Evolutionary conservation across 148 eudicot species (phyloP).

Genomic region (Amaranthus hypochondriacus): DNA sequence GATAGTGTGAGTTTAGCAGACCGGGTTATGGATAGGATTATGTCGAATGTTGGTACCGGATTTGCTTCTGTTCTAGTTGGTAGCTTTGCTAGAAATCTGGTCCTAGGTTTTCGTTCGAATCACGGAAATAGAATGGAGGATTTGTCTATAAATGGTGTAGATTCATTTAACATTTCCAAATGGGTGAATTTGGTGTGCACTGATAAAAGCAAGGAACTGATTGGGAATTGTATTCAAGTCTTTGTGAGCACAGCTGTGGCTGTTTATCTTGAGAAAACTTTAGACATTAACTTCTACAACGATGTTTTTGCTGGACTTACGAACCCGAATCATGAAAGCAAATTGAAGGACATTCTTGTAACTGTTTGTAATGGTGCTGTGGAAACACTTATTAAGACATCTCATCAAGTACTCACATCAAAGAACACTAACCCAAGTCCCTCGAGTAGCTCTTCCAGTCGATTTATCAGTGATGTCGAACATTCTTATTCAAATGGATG

Average conservation of each 20-base stretch:
- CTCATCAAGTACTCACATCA: conserved; percentile 64
- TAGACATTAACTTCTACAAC: conserved; percentile 58
- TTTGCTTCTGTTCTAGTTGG: conserved; percentile 79
- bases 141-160: conserved; percentile 16
- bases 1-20: conserved; percentile 37
- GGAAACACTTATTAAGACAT: conserved; percentile 75
- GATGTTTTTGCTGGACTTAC: conserved; percentile 71
- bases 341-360: conserved; percentile 53
- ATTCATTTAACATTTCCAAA: conserved; percentile 24
- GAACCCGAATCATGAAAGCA: conserved; percentile 64
- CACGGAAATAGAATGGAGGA: conserved; percentile 20
- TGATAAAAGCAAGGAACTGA: conserved; percentile 41
- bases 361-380: conserved; percentile 72
- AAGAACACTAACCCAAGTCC: conserved; percentile 23
- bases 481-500: conserved; percentile 9
- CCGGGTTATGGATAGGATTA: conserved; percentile 50
- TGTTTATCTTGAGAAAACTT: conserved; percentile 69
- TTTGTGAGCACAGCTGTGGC: conserved; percentile 83
- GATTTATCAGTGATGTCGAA: conserved; percentile 17
- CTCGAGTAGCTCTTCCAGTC: conserved; percentile 16
- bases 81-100: conserved; percentile 82
- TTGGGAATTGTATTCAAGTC: conserved; percentile 58
- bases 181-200: conserved; percentile 46
- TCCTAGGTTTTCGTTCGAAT: conserved; percentile 44
- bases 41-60: conserved; percentile 63